Evolutionary conservation across 768 basidiomycete genomes (phyloP).

Genomic region (Boletus rufocinnamomeus): DNA sequence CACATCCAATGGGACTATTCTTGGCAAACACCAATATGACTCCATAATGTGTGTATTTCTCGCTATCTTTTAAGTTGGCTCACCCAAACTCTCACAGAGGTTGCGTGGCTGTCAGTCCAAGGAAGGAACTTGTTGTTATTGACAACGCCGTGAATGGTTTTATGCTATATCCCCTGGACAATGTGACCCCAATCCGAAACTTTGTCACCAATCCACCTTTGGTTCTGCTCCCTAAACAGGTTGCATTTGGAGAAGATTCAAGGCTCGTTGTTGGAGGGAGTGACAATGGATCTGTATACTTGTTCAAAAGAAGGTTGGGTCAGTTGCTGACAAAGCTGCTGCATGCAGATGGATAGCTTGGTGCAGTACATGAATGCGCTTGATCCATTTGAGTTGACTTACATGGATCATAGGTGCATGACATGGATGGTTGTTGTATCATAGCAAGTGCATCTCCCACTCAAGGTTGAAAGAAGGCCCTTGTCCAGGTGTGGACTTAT

Average conservation of each 20-base stretch:
- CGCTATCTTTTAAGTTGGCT: neutral
- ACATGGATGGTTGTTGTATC: slow-evolving; percentile 7
- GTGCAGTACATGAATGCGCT: neutral
- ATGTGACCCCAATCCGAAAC: neutral
- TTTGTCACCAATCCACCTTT: slow-evolving; percentile 5
- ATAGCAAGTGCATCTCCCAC: slow-evolving; percentile 1
- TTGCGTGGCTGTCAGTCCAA: neutral
- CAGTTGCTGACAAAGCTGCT: neutral
- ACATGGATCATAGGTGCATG: neutral
- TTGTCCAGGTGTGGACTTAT: neutral
- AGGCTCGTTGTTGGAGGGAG: slow-evolving; percentile 13
- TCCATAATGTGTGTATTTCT: slow-evolving; percentile 9
- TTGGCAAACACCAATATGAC: slow-evolving; percentile 3
- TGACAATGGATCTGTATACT: slow-evolving; percentile 6
- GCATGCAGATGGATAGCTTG: neutral
- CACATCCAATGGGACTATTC: neutral
- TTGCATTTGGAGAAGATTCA: slow-evolving; percentile 11
- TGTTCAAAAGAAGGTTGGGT: slow-evolving; percentile 11
- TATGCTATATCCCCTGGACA: slow-evolving; percentile 8
- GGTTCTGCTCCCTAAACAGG: slow-evolving; percentile 7
- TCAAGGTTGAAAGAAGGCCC: too few species aligned
- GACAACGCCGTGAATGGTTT: slow-evolving; percentile 13
- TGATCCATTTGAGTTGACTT: neutral
- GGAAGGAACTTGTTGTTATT: slow-evolving; percentile 5
- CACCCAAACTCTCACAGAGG: neutral